A percentile compares a stretch with the other conserved stretches of the same genome.
These are phyloP conservation scores for Ogataea methanolica DNA, from an alignment of 805 yeast genomes.

Conservation along the genomic window DNA sequence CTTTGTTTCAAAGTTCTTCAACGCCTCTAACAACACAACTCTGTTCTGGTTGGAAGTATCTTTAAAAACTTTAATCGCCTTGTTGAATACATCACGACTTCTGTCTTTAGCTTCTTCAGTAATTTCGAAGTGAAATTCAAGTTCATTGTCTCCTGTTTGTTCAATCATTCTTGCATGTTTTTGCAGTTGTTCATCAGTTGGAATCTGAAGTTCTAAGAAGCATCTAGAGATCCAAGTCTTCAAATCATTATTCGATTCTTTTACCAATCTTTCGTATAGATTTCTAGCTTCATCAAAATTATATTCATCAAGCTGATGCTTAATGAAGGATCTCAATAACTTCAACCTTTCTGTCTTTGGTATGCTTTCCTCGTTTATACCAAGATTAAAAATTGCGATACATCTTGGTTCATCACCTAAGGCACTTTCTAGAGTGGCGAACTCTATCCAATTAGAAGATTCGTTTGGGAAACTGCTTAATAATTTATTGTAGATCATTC, in stretches of 20 bases:
- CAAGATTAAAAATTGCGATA: constrained; percentile 56
- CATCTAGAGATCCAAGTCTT: constrained; percentile 64
- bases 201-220: constrained; percentile 63
- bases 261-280: constrained; percentile 39
- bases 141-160: constrained; percentile 30
- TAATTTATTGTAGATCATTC: constrained; percentile 66
- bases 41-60: constrained; percentile 38
- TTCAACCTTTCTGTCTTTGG: constrained; percentile 5
- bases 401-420: constrained; percentile 68
- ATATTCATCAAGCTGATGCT: constrained; percentile 56
- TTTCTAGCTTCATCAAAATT: constrained; percentile 52
- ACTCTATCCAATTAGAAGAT: constrained; percentile 52
- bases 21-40: constrained; percentile 51
- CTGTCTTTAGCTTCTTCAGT: constrained; percentile 38
- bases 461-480: constrained; percentile 43
- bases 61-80: constrained; percentile 46
- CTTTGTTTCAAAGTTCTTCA: constrained; percentile 56
- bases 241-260: constrained; percentile 28
- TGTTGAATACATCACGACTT: constrained; percentile 53
- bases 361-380: constrained; percentile 24
- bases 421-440: constrained; percentile 61
- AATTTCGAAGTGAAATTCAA: constrained; percentile 48
- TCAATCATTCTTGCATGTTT: constrained; percentile 25
- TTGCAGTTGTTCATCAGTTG: constrained; percentile 47
- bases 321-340: constrained; percentile 37